Evolutionary conservation across 1,284 basidiomycete genomes (phyloP).

Genomic region (Dichomitus squalens): DNA sequence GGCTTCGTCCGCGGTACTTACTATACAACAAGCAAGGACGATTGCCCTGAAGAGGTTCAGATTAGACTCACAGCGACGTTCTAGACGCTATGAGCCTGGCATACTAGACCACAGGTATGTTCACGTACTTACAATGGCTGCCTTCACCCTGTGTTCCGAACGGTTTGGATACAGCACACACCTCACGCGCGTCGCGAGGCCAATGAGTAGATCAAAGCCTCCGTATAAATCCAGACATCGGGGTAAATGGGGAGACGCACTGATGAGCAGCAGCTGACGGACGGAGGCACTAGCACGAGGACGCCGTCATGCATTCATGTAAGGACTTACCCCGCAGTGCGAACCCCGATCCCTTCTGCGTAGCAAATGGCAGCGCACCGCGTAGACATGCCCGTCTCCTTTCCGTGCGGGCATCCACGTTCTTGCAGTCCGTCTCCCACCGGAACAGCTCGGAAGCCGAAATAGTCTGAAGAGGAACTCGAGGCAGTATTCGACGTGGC

Average conservation of each 20-base stretch:
- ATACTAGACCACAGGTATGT: not conserved
- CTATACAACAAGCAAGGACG: not conserved
- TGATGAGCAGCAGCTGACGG: not conserved
- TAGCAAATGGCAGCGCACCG: not conserved
- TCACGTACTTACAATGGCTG: not conserved
- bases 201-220: not conserved
- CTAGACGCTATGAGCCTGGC: not conserved
- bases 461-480: not conserved
- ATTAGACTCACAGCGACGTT: not conserved
- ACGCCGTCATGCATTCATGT: not conserved
- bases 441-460: not conserved
- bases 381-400: not conserved
- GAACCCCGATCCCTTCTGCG: not conserved
- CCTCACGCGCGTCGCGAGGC: not conserved
- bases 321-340: slow-evolving; percentile 12
- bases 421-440: not conserved
- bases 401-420: not conserved
- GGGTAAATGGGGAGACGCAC: not conserved
- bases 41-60: not conserved
- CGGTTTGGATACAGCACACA: not conserved
- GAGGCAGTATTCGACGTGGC: not conserved
- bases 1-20: not conserved
- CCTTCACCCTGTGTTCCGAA: not conserved
- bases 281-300: slow-evolving; percentile 7
- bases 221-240: not conserved